A percentile compares a stretch with the other conserved stretches of the same genome.
Conservation (phyloP, 371 early-diverging fungal species). For the Dinochytrium kinnereticum region DNA sequence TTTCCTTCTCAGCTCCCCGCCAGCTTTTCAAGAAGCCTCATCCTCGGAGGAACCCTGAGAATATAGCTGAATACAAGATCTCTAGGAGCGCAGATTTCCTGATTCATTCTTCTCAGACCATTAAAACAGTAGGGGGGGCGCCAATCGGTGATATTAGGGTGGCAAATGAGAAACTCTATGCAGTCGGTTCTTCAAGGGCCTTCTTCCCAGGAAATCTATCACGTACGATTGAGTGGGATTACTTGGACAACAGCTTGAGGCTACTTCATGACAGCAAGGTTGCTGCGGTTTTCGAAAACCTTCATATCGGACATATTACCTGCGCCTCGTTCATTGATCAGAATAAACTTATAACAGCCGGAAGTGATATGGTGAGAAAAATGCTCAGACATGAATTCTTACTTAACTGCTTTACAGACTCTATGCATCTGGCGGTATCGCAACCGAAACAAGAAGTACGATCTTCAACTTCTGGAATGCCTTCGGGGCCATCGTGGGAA, state of each 20-base stretch:
- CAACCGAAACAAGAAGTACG: conserved; percentile 47
- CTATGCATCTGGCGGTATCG: conserved; percentile 72
- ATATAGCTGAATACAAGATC: not conserved
- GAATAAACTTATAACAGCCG: conserved; percentile 73
- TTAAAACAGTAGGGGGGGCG: not conserved
- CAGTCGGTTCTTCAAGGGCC: conserved; percentile 11
- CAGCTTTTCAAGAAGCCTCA: conserved; percentile 85
- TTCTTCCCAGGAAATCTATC: conserved; percentile 25
- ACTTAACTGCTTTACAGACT: conserved; percentile 56
- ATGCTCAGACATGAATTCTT: not conserved
- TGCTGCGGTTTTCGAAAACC: conserved; percentile 70
- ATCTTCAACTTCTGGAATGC: conserved; percentile 62
- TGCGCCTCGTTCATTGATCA: conserved; percentile 68
- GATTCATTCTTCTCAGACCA: not conserved
- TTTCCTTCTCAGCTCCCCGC: conserved; percentile 59
- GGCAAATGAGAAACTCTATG: not conserved
- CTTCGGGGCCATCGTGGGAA: conserved; percentile 70
- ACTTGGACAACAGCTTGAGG: conserved; percentile 69
- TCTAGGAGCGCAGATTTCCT: not conserved
- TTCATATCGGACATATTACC: conserved; percentile 74
- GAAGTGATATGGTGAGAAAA: conserved; percentile 65
- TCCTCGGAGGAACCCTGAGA: conserved; percentile 43
- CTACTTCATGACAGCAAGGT: conserved; percentile 66
- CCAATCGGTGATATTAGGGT: conserved; percentile 4
- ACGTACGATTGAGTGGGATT: conserved; percentile 78